Evolutionary conservation across 2,329 filamentous ascomycete genomes (phyloP), one percentile per base, ranked within the genome.

Genomic region (Trichoderma aggressivum): DNA sequence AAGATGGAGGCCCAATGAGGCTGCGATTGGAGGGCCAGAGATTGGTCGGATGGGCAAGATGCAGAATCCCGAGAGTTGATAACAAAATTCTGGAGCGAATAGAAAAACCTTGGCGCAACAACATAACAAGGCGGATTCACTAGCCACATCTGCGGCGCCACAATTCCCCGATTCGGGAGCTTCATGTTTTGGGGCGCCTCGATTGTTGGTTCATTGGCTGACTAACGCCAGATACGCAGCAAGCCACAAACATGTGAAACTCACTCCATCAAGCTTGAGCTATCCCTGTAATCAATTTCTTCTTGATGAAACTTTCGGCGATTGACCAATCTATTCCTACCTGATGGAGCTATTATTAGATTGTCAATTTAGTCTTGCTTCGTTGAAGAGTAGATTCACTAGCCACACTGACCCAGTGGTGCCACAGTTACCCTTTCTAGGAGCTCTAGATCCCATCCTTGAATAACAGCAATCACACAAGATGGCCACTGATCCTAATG

Each of bases 91-190:
- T 70, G 47, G 56, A 56, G 39, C 32, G 43, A 62, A 47, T 58
- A 39, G 63, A 47, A 50, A 68, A 50, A 66, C 59, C 58, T 21
- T 70, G 43, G 66, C 58, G 36, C 21, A 70, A 59, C 67, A 70
- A 70, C 67, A 36, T 47, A 30, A 43, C 18, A 30, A 7, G 8
- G n/a, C 7, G 4, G 24, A 39, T 39, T 30, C 43, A 62, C 59
- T 34, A 70, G 67, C 67, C 67, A 70, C 59, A 62, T 39, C 34
- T n/a, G 36, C 26, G 18, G 63, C 59, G 67, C 67, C 67, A 70
- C 67, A 63, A 14, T 56, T 70, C 8, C 30, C 65, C 59, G 47
- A 16, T 70, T 43, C 24, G 24, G 11, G n/a, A 43, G 39, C 58
- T 62, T 14, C 11, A 63, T 47, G 62, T 50, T 26, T 26, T 36